A percentile compares a stretch with the other conserved stretches of the same genome.
Conservation (phyloP, 2,329 filamentous ascomycete species). For the Phyllosticta ampelicida region DNA sequence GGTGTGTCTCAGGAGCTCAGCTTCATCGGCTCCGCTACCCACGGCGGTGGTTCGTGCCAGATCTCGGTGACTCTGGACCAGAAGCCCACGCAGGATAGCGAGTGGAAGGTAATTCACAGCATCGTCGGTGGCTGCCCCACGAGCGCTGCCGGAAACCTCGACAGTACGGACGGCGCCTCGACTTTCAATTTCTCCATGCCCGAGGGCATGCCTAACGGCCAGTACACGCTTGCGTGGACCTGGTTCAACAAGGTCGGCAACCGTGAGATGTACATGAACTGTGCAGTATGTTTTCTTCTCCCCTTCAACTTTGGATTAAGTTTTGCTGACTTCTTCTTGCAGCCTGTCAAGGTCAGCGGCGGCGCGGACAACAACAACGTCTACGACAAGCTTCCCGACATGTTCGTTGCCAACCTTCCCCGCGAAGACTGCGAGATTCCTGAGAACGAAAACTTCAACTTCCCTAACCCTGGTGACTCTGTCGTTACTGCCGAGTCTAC, state of each 20-base stretch:
- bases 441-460: constrained; percentile 49
- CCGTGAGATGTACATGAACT: constrained; percentile 95
- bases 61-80: constrained; percentile 75
- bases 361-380: constrained; percentile 40
- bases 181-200: constrained; percentile 3
- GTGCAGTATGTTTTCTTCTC: too few species aligned
- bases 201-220: constrained; percentile 7
- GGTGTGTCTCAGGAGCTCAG: constrained; percentile 23
- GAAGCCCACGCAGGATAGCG: constrained; percentile 32
- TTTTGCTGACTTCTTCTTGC: constrained; percentile 24
- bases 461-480: constrained; percentile 54
- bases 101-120: constrained; percentile 84
- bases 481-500: constrained; percentile 38
- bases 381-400: constrained; percentile 54
- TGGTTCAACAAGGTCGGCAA: constrained; percentile 93
- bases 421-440: constrained; percentile 42
- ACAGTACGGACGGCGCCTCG: constrained; percentile 20
- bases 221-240: constrained; percentile 72
- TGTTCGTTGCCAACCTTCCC: constrained; percentile 64
- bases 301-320: too few species aligned
- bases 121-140: constrained; percentile 74
- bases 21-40: constrained; percentile 48
- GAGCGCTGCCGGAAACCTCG: constrained; percentile 49
- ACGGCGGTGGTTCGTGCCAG: constrained; percentile 91
- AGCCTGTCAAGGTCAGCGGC: constrained; percentile 56